Base-by-base conservation (phyloP, 345 rosid species). In the Populus davidiana region DNA sequence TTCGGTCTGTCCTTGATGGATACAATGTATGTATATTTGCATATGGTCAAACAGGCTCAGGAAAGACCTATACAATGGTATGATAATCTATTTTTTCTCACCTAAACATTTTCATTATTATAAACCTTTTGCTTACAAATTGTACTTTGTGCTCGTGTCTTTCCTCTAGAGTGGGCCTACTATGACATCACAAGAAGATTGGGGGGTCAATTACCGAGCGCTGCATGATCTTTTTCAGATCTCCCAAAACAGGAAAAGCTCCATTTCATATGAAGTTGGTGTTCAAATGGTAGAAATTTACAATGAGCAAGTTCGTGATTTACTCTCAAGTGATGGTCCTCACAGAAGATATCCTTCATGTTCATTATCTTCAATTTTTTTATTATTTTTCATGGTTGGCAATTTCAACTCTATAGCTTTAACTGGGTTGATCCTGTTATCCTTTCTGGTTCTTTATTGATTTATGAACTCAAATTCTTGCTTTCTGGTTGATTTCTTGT, bases 21-120 rank as follows among this genome's bases (percentile, higher is more conserved):
- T 96, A 88, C 83, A 93, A 91, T 80, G 99, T 96, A 61, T 96
- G 98, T 71, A 93, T 96, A 80, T 93, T 96, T 84, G 99, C 99
- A n/a, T 96, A 96, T 86, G 99, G 99, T 62, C 99, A 96, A 89
- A 96, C 98, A n/a, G 99, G 99, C 11, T 96, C 99, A 13, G 99
- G 99, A 66, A 96, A 96, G 88, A 96, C 99, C 63, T 96, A 93
- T 76, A 96, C 99, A 36, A 96, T 96, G 99, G 99, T 93, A 80
- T 33, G 81, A 16, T 44, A 65, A 25, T 71, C 69, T 67, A 66
- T 74, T 67, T 71, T 9, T 23, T 25, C 64, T 10, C 29, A 59
- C 29, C 64, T 59, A n/a, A n/a, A 59, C 64, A 59, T n/a, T 8
- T 59, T 10, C 64, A 59, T 59, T 59, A 23, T 59, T 59, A 4